Conservation (phyloP, 768 basidiomycete species). For the Suillus weaverae region DNA sequence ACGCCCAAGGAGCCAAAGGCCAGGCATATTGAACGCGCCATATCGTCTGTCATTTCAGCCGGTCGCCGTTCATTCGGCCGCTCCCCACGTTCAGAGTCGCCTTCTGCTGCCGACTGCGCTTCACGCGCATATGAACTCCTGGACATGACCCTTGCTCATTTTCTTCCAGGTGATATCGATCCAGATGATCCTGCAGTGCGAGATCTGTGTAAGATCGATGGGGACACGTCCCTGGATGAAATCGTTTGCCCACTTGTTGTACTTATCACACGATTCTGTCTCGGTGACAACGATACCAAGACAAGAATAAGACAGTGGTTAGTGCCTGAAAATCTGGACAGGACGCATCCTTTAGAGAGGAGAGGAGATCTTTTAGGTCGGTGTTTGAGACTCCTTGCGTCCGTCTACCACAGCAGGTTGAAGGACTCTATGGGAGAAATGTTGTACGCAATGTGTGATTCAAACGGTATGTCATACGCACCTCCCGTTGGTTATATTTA, state of each 20-base stretch:
- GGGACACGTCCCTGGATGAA: conserved; percentile 71
- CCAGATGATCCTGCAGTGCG: conserved; percentile 66
- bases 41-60: conserved; percentile 27
- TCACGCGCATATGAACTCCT: conserved; percentile 68
- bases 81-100: conserved; percentile 39
- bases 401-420: conserved; percentile 70
- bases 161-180: conserved; percentile 64
- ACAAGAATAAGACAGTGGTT: conserved; percentile 63
- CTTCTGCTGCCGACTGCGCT: conserved; percentile 46
- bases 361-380: conserved; percentile 76
- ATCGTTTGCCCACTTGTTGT: conserved; percentile 73
- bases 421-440: conserved; percentile 85
- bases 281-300: conserved; percentile 60
- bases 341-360: conserved; percentile 70
- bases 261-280: conserved; percentile 69
- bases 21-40: conserved; percentile 27
- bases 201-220: conserved; percentile 47
- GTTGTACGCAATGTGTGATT: conserved; percentile 80
- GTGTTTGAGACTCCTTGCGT: conserved; percentile 72
- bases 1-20: conserved; percentile 23
- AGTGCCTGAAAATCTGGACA: conserved; percentile 78
- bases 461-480: conserved; percentile 50
- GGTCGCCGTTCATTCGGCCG: conserved; percentile 40
- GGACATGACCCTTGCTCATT: conserved; percentile 56
- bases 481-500: conserved; percentile 1